Evolutionary conservation across 257 asterid genomes (phyloP).

Genomic region (Paulownia fortunei): DNA sequence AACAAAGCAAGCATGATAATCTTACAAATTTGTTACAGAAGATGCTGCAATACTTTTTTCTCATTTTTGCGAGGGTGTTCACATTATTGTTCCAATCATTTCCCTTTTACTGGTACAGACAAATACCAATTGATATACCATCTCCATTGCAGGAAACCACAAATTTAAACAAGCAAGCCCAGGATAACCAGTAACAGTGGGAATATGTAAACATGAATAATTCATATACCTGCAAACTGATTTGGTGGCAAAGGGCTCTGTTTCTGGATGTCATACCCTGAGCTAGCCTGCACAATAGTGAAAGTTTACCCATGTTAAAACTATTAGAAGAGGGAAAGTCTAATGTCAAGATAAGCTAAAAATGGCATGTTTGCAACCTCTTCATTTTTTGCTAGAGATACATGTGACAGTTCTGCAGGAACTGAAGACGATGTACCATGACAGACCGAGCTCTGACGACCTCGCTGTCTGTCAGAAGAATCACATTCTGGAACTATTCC

Average conservation of each 20-base stretch:
- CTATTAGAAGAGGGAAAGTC: not conserved
- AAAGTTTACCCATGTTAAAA: slow-evolving; percentile 30
- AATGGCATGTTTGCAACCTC: slow-evolving; percentile 57
- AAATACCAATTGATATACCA: slow-evolving; percentile 8
- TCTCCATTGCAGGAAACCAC: not conserved
- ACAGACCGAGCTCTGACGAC: slow-evolving; percentile 52
- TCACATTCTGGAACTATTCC: slow-evolving; percentile 51
- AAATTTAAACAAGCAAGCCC: not conserved
- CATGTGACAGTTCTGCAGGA: slow-evolving; percentile 47
- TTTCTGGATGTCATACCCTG: slow-evolving; percentile 44
- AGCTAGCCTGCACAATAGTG: slow-evolving; percentile 51
- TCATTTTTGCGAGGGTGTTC: no score
- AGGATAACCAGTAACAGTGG: not conserved
- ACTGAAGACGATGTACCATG: slow-evolving; percentile 48
- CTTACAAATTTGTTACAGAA: no score
- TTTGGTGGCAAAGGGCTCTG: slow-evolving; percentile 41
- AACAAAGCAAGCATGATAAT: no score
- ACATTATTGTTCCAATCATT: no score
- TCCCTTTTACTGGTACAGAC: not conserved
- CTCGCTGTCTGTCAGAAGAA: slow-evolving; percentile 54
- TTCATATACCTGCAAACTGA: slow-evolving; percentile 51
- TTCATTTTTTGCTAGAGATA: slow-evolving; percentile 56
- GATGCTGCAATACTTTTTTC: no score
- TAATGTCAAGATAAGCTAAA: slow-evolving; percentile 10
- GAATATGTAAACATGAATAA: slow-evolving; percentile 7